Evolutionary conservation across 306 rosid genomes (phyloP).

Genomic region (Glycyrrhiza uralensis): DNA sequence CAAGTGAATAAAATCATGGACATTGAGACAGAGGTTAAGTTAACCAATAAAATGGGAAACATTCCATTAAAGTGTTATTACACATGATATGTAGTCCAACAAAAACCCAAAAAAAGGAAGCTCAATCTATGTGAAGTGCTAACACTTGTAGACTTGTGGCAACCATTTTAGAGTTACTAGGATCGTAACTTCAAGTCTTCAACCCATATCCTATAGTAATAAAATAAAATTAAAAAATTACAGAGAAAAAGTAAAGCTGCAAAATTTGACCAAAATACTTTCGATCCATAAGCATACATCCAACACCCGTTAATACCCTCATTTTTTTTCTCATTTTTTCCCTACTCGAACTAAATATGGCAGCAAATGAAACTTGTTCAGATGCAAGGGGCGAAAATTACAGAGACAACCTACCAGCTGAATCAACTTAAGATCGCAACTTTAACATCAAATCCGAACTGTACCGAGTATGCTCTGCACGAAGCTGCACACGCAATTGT

Average conservation of each 20-base stretch:
- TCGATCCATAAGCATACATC: constrained; percentile 14
- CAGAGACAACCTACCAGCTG: constrained; percentile 27
- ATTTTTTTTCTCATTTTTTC: neutral
- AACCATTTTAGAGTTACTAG: constrained; percentile 1
- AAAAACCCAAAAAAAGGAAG: neutral
- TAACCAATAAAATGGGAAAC: neutral
- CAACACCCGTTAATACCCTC: neutral
- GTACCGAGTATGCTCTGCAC: neutral
- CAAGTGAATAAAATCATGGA: neutral
- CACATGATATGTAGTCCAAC: constrained; percentile 4
- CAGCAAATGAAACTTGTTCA: constrained; percentile 6
- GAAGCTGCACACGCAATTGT: neutral
- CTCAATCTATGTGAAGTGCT: neutral
- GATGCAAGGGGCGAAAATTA: neutral
- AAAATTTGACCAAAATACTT: neutral
- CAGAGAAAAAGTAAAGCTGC: neutral
- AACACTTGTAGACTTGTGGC: neutral
- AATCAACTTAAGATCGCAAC: constrained; percentile 29
- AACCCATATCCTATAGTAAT: neutral
- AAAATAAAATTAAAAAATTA: neutral
- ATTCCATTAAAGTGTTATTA: neutral
- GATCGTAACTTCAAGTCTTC: neutral
- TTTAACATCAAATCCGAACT: constrained; percentile 30
- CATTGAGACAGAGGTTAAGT: neutral
- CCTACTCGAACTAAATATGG: constrained; percentile 15